These are phyloP conservation scores for Fusarium illudens DNA, from an alignment of 2,329 filamentous ascomycete genomes.

Conservation along the genomic window DNA sequence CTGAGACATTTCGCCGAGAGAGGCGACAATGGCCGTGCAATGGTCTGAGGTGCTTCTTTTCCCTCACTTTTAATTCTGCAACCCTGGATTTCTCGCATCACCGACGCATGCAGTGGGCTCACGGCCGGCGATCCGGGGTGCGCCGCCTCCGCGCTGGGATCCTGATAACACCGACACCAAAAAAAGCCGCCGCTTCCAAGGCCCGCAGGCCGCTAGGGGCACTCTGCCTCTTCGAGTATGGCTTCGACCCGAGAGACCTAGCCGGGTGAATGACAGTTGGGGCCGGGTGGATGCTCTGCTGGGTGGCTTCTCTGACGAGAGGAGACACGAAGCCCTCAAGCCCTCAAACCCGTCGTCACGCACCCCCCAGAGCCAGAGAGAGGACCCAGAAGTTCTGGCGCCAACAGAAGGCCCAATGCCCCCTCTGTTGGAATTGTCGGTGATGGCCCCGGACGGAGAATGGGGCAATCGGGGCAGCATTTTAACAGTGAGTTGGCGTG, in stretches of 20 bases:
- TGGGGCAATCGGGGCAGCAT: conserved; percentile 6
- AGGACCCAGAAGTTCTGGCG: conserved; percentile 31
- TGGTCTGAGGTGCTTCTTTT: conserved; percentile 6
- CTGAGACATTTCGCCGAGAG: conserved; percentile 26
- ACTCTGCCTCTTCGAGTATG: conserved; percentile 27
- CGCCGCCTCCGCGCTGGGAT: conserved; percentile 28
- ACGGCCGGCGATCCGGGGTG: conserved; percentile 39
- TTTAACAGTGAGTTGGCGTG: background rate
- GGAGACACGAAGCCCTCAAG: conserved; percentile 28
- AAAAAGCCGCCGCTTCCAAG: conserved; percentile 20
- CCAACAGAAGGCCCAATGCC: conserved; percentile 22
- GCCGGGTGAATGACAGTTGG: conserved; percentile 38
- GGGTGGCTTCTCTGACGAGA: conserved; percentile 18
- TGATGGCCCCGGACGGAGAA: conserved; percentile 8
- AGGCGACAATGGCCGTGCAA: conserved; percentile 10
- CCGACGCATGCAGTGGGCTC: conserved; percentile 33
- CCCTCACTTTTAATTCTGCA: conserved; percentile 17
- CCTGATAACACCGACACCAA: conserved; percentile 26
- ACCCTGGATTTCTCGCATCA: conserved; percentile 37
- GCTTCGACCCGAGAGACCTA: conserved; percentile 23
- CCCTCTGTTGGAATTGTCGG: conserved; percentile 21
- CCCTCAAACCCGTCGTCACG: no score
- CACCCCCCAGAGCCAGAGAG: background rate
- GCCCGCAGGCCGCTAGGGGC: conserved; percentile 21
- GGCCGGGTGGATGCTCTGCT: conserved; percentile 24